Base-by-base conservation (phyloP, 352 stramenopile species). In the Detonula confervacea region DNA sequence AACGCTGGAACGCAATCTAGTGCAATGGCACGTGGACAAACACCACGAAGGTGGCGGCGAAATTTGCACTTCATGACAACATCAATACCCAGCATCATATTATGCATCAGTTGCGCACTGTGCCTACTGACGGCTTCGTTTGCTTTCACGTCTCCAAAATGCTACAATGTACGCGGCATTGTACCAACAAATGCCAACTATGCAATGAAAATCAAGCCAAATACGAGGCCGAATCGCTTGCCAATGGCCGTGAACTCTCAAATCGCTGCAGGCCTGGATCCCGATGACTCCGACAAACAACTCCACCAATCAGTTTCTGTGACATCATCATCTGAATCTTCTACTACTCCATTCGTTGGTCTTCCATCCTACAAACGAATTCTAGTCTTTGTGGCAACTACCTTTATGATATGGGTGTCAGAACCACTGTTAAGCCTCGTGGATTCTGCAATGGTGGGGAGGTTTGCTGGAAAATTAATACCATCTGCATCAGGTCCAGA, bases 401-500 rank as follows among this genome's bases (percentile, higher is more conserved):
- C 87, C 1, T 80, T 90, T 49, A 35, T 92, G 0, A 92, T 94
- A 72, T 92, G 87, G 86, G 64, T 94, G 0, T 88, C 78, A 11
- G 88, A 94, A 78, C 88, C 88, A 6, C 72, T 94, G 6, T 62
- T 94, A 5, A 90, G 79, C 66, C 77, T 94, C 35, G 84, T 94
- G 5, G 88, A 94, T 64, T 92, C 87, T 25, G 86, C 87, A n/a
- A 74, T 86, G 52, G 85, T 94, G 9, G 83, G 88, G 30, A 63
- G 77, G 55, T 84, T 70, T 55, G 78, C 70, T 18, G 60, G 69
- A 24, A 61, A 42, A 37, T 39, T 37, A 29, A 68, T 46, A 29
- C 37, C 22, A 11, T 25, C 25, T 2, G 18, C 12, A 55, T 5
- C n/a, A 25, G 27, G 8, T 47, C 12, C 59, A n/a, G 69, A 74